phyloP scores from a whole-genome alignment of 768 basidiomycete species.

The Lepiota subincarnata region DNA sequence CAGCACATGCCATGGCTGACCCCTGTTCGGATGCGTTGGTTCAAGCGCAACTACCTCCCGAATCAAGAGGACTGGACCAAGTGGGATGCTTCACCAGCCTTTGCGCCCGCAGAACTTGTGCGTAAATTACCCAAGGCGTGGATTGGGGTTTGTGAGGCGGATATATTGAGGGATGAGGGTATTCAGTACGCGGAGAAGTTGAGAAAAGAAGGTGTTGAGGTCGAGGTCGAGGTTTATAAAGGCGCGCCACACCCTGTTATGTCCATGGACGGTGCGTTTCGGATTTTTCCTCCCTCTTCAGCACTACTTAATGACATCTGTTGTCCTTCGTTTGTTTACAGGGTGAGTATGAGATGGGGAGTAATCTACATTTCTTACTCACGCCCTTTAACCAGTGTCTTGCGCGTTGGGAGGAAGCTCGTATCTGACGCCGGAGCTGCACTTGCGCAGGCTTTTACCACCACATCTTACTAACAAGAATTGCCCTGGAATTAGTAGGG shows the following conservation, averaged over 20 bases:
- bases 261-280: constrained; percentile 64
- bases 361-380: not conserved
- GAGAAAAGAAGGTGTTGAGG: constrained; percentile 44
- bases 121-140: constrained; percentile 51
- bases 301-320: not conserved
- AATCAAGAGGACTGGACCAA: constrained; percentile 53
- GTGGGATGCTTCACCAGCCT: constrained; percentile 71
- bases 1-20: constrained; percentile 54
- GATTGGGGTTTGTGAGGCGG: constrained; percentile 61
- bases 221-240: constrained; percentile 53
- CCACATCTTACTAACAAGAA: too few relatives aligned
- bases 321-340: not conserved
- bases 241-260: constrained; percentile 69
- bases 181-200: constrained; percentile 59
- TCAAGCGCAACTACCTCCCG: constrained; percentile 64
- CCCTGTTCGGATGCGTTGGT: constrained; percentile 71
- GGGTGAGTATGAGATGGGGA: not conserved
- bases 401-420: constrained; percentile 10
- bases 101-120: constrained; percentile 55
- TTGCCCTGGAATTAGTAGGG: too few relatives aligned
- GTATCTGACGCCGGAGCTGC: constrained; percentile 11
- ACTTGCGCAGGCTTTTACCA: not conserved
- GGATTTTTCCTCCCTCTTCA: not conserved
- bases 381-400: not conserved
- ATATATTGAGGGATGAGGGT: constrained; percentile 66